A percentile compares a stretch with the other conserved stretches of the same genome.
Evolutionary conservation across 1,284 basidiomycete genomes (phyloP).

Genomic region (Melampsora americana): DNA sequence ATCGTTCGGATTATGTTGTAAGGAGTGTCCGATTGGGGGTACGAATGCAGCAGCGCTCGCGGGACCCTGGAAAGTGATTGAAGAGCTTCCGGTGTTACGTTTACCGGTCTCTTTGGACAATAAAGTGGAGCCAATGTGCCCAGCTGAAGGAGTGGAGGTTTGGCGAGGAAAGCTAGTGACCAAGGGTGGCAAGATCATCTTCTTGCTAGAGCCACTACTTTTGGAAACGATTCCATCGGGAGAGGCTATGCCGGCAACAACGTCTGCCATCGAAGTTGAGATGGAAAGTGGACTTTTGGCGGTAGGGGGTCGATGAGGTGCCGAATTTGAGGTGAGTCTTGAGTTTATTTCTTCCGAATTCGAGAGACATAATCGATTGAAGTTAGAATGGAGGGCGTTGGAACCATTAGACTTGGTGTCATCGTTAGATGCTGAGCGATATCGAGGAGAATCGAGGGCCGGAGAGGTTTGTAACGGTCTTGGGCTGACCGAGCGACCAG

Average conservation of each 20-base stretch:
- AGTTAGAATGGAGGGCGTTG: constrained; percentile 17
- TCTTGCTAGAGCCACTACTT: constrained; percentile 8
- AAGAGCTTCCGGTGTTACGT: not conserved
- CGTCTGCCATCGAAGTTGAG: constrained; percentile 32
- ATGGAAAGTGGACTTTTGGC: constrained; percentile 40
- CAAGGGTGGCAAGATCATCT: constrained; percentile 25
- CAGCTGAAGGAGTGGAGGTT: not conserved
- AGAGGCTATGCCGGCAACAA: not conserved
- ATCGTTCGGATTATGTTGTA: constrained; percentile 51
- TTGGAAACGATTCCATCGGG: not conserved
- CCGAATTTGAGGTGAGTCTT: not conserved
- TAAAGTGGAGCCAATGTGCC: not conserved
- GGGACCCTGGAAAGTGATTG: constrained; percentile 52
- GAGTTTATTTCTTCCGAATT: constrained; percentile 15
- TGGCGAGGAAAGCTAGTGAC: constrained; percentile 29
- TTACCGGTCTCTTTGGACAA: constrained; percentile 3
- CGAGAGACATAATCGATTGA: constrained; percentile 21
- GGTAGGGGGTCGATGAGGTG: constrained; percentile 16
- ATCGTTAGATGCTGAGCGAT: constrained; percentile 38
- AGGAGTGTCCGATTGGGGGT: constrained; percentile 59
- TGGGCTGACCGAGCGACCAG: constrained; percentile 11
- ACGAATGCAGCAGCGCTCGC: constrained; percentile 59
- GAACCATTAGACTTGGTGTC: constrained; percentile 16
- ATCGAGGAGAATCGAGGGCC: constrained; percentile 14
- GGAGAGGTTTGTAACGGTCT: not conserved